phyloP scores from a whole-genome alignment of 2,329 filamentous ascomycete species.

The Phaeosphaeriaceae sp. region DNA sequence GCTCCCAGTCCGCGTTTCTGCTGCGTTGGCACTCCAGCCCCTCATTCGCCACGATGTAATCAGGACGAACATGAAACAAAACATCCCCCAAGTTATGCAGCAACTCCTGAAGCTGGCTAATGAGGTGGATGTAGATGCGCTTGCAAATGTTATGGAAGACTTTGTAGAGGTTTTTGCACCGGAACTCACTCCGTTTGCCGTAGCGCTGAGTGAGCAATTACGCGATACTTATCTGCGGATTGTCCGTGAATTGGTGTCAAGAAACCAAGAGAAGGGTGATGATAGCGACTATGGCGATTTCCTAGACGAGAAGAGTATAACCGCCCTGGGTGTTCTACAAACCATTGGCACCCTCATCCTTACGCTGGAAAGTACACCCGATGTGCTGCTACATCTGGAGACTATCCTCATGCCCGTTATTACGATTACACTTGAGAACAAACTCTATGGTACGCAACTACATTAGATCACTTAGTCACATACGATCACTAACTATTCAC shows the following conservation, averaged over 20 bases:
- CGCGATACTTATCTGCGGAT: conserved; percentile 96
- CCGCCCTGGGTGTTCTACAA: conserved; percentile 91
- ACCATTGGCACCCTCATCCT: conserved; percentile 97
- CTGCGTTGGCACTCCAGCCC: conserved; percentile 90
- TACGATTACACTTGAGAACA: conserved; percentile 94
- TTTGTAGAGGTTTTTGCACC: conserved; percentile 99
- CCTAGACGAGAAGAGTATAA: conserved; percentile 97
- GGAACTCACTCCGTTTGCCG: conserved; percentile 94
- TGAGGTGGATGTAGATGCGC: conserved; percentile 94
- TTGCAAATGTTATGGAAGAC: conserved; percentile 99
- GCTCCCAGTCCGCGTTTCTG: conserved; percentile 91
- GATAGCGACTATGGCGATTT: conserved; percentile 88
- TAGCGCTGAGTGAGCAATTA: conserved; percentile 93
- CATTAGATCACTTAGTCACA: neutral
- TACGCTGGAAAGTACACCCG: conserved; percentile 94
- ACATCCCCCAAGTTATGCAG: conserved; percentile 99
- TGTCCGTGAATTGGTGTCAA: conserved; percentile 87
- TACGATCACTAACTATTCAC: conserved; percentile 23
- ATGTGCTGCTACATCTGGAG: conserved; percentile 92
- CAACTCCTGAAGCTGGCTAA: conserved; percentile 96
- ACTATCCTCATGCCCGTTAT: conserved; percentile 97
- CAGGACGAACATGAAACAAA: conserved; percentile 92
- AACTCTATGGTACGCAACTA: conserved; percentile 75
- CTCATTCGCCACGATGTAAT: conserved; percentile 96
- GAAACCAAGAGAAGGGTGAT: conserved; percentile 75